Evolutionary conservation across 2,329 filamentous ascomycete species (phyloP).

Genomic region (Colletotrichum tropicale): DNA sequence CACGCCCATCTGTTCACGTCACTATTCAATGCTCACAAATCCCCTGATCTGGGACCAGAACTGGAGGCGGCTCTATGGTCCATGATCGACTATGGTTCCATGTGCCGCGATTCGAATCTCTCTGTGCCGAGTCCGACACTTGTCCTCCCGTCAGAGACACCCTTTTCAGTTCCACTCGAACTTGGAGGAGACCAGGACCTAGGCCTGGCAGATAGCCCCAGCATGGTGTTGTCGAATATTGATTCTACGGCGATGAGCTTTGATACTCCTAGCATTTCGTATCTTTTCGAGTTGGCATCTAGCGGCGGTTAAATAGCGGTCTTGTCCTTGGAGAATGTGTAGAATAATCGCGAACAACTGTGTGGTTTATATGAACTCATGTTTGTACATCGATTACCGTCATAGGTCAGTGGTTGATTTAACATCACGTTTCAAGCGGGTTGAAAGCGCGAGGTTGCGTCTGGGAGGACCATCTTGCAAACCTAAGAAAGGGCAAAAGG

Average conservation of each 20-base stretch:
- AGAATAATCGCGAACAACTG: background rate
- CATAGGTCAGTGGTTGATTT: background rate
- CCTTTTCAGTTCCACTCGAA: background rate
- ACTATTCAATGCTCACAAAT: background rate
- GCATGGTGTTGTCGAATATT: background rate
- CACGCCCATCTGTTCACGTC: background rate
- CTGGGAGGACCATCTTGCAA: fast-evolving
- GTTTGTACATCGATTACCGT: background rate
- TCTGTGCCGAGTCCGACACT: background rate
- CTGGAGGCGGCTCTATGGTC: background rate
- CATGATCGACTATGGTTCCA: background rate
- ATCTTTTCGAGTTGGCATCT: background rate
- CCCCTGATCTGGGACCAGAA: background rate
- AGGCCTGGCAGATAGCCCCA: background rate
- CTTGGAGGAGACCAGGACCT: fast-evolving
- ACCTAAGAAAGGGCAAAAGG: fast-evolving
- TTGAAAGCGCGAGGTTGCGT: fast-evolving
- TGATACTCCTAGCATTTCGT: background rate
- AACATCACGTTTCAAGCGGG: background rate
- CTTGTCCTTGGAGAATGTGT: fast-evolving
- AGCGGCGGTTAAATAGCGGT: background rate
- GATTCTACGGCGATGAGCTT: background rate
- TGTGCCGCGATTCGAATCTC: background rate
- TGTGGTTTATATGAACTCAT: background rate
- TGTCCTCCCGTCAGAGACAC: background rate